Evolutionary conservation across 2,329 filamentous ascomycete species (phyloP).

Genomic region (Aspergillus sp.): DNA sequence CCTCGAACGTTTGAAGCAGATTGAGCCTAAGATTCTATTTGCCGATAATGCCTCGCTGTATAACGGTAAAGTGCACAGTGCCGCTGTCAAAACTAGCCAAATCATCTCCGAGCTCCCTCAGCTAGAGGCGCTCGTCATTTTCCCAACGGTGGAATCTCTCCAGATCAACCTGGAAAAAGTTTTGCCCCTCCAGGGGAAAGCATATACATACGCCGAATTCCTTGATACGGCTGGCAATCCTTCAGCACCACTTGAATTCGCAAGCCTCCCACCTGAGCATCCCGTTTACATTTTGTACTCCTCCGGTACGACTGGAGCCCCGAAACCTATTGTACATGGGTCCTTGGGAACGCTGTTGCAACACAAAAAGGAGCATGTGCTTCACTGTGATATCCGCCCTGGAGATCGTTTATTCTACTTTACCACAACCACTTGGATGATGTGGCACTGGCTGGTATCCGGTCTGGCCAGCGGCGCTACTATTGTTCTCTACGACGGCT

Average conservation of each 20-base stretch:
- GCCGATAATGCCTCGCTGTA: slow-evolving; percentile 86
- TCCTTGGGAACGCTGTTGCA: slow-evolving; percentile 87
- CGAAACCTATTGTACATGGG: slow-evolving; percentile 94
- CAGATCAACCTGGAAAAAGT: slow-evolving; percentile 37
- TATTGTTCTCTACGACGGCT: slow-evolving; percentile 87
- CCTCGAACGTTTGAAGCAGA: slow-evolving; percentile 81
- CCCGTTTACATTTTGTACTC: slow-evolving; percentile 94
- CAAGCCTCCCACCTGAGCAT: slow-evolving; percentile 78
- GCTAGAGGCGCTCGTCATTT: slow-evolving; percentile 70
- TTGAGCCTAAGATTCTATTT: slow-evolving; percentile 78
- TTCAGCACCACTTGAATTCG: slow-evolving; percentile 59
- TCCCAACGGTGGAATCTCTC: slow-evolving; percentile 61
- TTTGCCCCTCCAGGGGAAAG: slow-evolving; percentile 37
- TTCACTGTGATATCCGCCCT: slow-evolving; percentile 78
- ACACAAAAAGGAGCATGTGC: slow-evolving; percentile 92
- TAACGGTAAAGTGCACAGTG: slow-evolving; percentile 86
- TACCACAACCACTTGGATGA: slow-evolving; percentile 97
- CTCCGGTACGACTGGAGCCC: slow-evolving; percentile 80
- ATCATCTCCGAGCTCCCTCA: slow-evolving; percentile 68
- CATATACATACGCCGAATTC: slow-evolving; percentile 46
- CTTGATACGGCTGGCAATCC: slow-evolving; percentile 42
- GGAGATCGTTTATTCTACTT: slow-evolving; percentile 83
- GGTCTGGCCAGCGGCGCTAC: slow-evolving; percentile 80
- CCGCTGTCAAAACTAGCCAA: slow-evolving; percentile 73
- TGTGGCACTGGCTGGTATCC: slow-evolving; percentile 97